Percentiles rank a stretch among this genome's conserved stretches.
Conservation (phyloP, 257 asterid genomes). For the Cynanchum wilfordii region DNA sequence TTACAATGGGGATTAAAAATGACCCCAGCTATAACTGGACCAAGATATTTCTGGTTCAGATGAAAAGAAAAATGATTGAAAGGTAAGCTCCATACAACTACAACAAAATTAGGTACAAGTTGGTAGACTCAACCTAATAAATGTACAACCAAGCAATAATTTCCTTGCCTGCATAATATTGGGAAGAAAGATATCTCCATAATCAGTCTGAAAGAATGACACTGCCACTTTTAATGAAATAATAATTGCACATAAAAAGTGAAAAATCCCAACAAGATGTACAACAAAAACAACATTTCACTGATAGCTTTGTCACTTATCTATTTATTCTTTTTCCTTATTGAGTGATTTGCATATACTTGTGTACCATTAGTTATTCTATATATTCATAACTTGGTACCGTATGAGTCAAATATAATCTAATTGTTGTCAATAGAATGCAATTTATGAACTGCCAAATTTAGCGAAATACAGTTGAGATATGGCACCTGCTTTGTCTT, state of each 20-base stretch:
- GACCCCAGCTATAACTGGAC: neutral
- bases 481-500: conserved; percentile 76
- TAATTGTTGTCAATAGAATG: neutral
- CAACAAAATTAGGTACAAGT: neutral
- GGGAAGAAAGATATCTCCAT: neutral
- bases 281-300: neutral
- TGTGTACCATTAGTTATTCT: neutral
- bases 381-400: neutral
- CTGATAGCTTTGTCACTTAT: neutral
- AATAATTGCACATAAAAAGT: neutral
- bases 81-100: neutral
- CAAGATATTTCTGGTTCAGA: neutral
- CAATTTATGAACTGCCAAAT: neutral
- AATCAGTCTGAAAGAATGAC: neutral
- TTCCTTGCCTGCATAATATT: neutral
- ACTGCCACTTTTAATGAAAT: neutral
- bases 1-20: neutral
- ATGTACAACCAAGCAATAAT: neutral
- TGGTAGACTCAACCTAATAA: neutral
- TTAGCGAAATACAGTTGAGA: neutral
- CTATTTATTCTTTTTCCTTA: neutral
- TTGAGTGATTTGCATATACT: neutral
- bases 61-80: neutral
- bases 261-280: neutral
- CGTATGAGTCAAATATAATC: neutral